Evolutionary conservation across 2,329 filamentous ascomycete genomes (phyloP), one percentile per base, ranked within the genome.

Genomic region (Epichloe brachyelytri): DNA sequence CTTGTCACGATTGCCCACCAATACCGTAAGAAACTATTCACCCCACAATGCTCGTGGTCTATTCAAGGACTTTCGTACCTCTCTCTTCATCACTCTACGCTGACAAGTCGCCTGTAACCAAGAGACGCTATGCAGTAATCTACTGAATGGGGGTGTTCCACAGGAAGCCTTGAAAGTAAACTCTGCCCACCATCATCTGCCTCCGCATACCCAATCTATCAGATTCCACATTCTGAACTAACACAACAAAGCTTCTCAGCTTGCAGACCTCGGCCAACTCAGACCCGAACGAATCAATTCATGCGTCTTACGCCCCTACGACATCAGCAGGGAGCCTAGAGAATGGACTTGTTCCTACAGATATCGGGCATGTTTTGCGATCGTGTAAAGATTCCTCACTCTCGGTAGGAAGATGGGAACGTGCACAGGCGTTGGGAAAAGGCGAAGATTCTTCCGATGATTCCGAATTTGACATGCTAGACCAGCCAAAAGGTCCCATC

Each of bases 121-220:
- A 49, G 38, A 46, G 2, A 50, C 47, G 2, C 39, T 50, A 11
- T 53, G 47, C 14, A 39, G n/a, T 8, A 53, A 50, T 46, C 46
- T 52, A 4, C 4, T 43, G 17, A 49, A 47, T 26, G 38, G 50
- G 4, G 50, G 50, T 19, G 40, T 48, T 10, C 2, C n/a, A 2
- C 37, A 40, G 17, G 46, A 52, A 43, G 46, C 46, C 33, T 19
- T 52, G 11, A 43, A 52, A 22, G 50, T 52, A 46, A 38, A 37
- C 5, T 40, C 5, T 12, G 17, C 7, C 17, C 15, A 10, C 38
- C 10, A 8, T 33, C 14, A 8, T 37, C 14, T 11, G 6, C 14
- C 17, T 11, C 14, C n/a, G 12, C 37, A 20, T 30, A 4, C 37
- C 26, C 19, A 3, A n/a, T 15, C 30, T 1, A n/a, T 14, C 22